A percentile compares a stretch with the other conserved stretches of the same genome.
phyloP scores from a whole-genome alignment of 139 green algal species.

The Chlamydomonas sp. region DNA sequence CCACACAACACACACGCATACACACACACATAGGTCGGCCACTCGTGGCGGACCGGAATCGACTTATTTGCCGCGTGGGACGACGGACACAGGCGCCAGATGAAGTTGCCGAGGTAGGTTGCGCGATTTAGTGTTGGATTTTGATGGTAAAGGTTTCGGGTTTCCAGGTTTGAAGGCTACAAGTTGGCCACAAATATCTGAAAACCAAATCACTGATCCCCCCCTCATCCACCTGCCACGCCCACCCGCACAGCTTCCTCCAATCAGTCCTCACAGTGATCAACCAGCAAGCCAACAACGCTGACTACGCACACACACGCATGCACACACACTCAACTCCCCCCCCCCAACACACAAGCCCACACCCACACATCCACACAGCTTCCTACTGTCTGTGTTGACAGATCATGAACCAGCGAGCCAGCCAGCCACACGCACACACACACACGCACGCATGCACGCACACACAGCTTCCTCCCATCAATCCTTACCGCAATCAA shows the following conservation, averaged over 20 bases:
- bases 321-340: not conserved
- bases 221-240: no score
- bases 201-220: no score
- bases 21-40: conserved; percentile 26
- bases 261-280: conserved; percentile 21
- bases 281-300: not conserved
- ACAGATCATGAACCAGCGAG: no score
- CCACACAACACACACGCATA: not conserved
- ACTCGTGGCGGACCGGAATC: conserved; percentile 34
- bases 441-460: no score
- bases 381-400: no score
- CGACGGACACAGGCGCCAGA: conserved; percentile 8
- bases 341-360: not conserved
- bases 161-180: no score
- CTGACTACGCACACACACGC: not conserved
- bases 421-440: no score
- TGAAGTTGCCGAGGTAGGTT: conserved; percentile 37
- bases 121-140: no score
- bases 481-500: conserved; percentile 22
- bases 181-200: no score
- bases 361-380: not conserved
- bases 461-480: conserved; percentile 26
- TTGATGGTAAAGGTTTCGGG: no score
- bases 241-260: no score
- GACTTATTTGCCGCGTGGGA: conserved; percentile 48